Evolutionary conservation across 441 rosid genomes (phyloP), one percentile per base, ranked within the genome.

Genomic region (Populus hybrid): DNA sequence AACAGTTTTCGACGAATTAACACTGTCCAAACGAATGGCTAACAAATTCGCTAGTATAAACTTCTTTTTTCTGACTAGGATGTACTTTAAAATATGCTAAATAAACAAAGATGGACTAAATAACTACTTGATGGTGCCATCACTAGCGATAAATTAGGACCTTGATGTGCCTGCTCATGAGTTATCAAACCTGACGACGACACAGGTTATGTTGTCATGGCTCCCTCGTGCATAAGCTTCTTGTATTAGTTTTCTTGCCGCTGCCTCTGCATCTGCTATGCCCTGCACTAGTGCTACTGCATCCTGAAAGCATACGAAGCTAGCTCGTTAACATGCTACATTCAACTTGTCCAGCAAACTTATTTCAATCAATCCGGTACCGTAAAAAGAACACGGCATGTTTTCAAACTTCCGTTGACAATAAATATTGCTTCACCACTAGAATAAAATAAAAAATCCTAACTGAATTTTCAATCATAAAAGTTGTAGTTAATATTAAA

Each of bases 201-300:
- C 86, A 73, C 94, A 92, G 23, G 97, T 93, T 73, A 93, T 93
- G 87, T 93, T 93, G 78, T 93, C 98, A 2, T 90, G 86, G 83
- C 97, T 93, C 61, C 95, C 95, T 53, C 89, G 81, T n/a, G 84
- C 74, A 71, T 81, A 90, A 21, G 97, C 97, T 84, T 92, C 93
- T 78, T 88, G 82, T 72, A 84, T 85, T 32, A 93, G 89, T 84
- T 86, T 88, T 80, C 90, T 88, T 24, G 97, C 82, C 23, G 97
- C 93, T 32, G 87, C 87, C 83, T 93, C 97, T 4, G 97, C 84
- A 73, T 92, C 97, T 21, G 79, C 69, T 72, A 89, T 73, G 63
- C 86, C 89, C 67, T 81, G 85, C 75, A 82, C 88, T 74, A 92
- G 72, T 63, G 69, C 83, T 24, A 89, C 90, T 0, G 94, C 95